A percentile compares a stretch with the other conserved stretches of the same genome.
Evolutionary conservation across 225 moss, liverwort and hornwort genomes (phyloP).

Genomic region (Ulota crispa): DNA sequence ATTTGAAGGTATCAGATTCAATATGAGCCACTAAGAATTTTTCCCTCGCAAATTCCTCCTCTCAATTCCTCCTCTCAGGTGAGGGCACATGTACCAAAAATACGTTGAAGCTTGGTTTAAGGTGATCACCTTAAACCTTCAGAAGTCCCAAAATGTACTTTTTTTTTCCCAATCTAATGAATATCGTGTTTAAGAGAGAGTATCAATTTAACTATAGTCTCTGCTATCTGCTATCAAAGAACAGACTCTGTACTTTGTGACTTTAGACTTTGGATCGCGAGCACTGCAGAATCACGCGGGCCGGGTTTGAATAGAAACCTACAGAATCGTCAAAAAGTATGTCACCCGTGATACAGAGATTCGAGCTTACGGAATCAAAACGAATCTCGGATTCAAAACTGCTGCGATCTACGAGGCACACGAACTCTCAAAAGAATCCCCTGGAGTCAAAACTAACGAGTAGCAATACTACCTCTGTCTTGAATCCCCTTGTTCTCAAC

Average conservation of each 20-base stretch:
- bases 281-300: background rate
- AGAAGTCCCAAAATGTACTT: too few relatives aligned
- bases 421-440: background rate
- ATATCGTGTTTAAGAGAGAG: background rate
- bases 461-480: background rate
- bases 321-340: background rate
- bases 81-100: too few relatives aligned
- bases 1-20: too few relatives aligned
- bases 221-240: background rate
- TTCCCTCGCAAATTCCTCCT: too few relatives aligned
- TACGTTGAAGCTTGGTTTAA: too few relatives aligned
- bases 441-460: background rate
- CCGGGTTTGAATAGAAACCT: background rate
- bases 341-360: background rate
- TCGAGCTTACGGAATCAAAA: too few relatives aligned
- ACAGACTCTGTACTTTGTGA: background rate
- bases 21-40: too few relatives aligned
- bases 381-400: background rate
- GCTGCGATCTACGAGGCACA: background rate
- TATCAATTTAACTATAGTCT: background rate
- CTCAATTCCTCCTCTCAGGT: too few relatives aligned
- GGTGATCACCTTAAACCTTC: too few relatives aligned
- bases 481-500: background rate
- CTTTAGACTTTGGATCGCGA: background rate
- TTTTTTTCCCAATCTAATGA: too few relatives aligned